phyloP scores from a whole-genome alignment of 164 flowering plant genomes.

The grape (Vitis vinifera) region DNA sequence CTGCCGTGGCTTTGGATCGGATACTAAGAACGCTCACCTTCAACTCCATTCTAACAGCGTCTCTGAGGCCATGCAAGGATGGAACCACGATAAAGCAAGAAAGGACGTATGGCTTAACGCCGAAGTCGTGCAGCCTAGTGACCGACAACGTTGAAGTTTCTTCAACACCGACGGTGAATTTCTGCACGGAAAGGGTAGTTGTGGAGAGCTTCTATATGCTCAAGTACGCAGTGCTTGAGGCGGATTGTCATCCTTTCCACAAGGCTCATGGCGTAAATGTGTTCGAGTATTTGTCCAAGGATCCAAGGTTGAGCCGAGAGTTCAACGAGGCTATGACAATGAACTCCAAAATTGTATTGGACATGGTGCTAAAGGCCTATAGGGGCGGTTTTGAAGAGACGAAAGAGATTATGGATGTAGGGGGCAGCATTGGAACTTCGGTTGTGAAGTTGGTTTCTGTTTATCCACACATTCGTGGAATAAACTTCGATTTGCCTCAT shows the following conservation, averaged over 20 bases:
- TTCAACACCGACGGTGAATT: background rate
- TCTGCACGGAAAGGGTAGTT: background rate
- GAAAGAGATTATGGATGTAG: constrained; percentile 5
- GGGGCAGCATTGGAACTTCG: background rate
- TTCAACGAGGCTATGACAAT: background rate
- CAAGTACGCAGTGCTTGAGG: background rate
- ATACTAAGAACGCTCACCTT: background rate
- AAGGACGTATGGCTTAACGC: too few relatives aligned
- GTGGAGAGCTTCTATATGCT: background rate
- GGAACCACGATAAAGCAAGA: background rate
- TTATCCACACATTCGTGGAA: constrained; percentile 6
- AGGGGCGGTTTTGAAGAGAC: background rate
- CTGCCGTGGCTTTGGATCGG: background rate
- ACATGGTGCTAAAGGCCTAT: background rate
- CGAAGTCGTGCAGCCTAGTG: background rate
- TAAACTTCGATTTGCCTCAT: constrained; percentile 9
- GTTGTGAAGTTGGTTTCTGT: constrained; percentile 1
- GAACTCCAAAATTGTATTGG: background rate
- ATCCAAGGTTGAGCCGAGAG: background rate
- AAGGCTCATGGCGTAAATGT: background rate
- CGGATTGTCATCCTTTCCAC: background rate
- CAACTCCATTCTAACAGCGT: background rate
- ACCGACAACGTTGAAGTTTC: background rate
- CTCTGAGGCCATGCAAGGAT: background rate
- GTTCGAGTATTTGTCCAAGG: background rate